phyloP scores from a whole-genome alignment of 371 early-diverging fungal genomes.

The Mucor saturninus region DNA sequence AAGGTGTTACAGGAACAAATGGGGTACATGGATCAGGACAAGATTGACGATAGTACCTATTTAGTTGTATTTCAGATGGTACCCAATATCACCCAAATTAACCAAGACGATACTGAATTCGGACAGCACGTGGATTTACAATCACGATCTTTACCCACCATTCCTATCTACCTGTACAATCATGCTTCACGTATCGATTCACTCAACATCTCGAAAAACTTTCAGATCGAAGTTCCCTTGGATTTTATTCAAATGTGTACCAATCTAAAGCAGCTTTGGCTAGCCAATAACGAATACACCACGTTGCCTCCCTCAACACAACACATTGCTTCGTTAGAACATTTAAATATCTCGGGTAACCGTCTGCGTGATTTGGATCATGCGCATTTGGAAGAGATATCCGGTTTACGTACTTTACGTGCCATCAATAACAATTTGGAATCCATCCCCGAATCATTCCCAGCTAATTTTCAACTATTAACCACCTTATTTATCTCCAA shows the following conservation, averaged over 20 bases:
- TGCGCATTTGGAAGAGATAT: constrained; percentile 67
- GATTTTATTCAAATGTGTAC: constrained; percentile 81
- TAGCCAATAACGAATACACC: constrained; percentile 71
- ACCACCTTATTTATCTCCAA: constrained; percentile 77
- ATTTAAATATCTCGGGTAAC: constrained; percentile 82
- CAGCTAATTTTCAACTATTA: constrained; percentile 59
- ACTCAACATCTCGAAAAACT: constrained; percentile 77
- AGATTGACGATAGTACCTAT: constrained; percentile 77
- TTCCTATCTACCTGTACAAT: constrained; percentile 78
- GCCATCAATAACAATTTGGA: constrained; percentile 80
- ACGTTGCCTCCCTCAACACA: constrained; percentile 68
- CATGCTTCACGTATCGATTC: constrained; percentile 68
- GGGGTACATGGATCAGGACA: constrained; percentile 81
- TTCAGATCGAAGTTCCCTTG: constrained; percentile 70
- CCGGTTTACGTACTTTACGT: constrained; percentile 64
- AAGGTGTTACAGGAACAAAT: constrained; percentile 73
- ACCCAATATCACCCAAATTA: constrained; percentile 62
- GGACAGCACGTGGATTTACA: constrained; percentile 69
- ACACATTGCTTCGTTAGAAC: constrained; percentile 60
- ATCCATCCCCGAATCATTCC: constrained; percentile 65
- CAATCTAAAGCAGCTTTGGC: constrained; percentile 65
- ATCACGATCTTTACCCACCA: constrained; percentile 69
- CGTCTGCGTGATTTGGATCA: constrained; percentile 68
- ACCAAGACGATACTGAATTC: constrained; percentile 42
- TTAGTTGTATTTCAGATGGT: constrained; percentile 79